Percentiles rank a stretch among this genome's conserved stretches.
phyloP scores from a whole-genome alignment of 2,329 filamentous ascomycete species.

The Dactylellina parvicollis region DNA sequence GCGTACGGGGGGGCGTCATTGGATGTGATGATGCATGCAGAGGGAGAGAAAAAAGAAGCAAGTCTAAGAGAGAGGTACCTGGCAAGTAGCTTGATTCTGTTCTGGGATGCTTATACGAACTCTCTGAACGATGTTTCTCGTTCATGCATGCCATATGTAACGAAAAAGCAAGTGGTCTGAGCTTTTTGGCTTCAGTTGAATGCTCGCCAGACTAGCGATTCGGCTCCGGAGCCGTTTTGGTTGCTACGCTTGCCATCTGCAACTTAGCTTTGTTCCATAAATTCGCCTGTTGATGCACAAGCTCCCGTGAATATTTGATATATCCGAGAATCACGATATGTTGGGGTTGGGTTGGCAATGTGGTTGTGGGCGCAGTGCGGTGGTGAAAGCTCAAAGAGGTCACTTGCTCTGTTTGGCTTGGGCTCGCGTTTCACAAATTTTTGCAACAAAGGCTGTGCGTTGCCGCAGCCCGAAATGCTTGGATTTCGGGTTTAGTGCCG shows the following conservation, averaged over 20 bases:
- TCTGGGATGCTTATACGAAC: slow-evolving; percentile 13
- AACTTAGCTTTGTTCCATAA: slow-evolving; percentile 5
- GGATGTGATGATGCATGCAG: slow-evolving; percentile 3
- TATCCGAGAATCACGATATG: slow-evolving; percentile 6
- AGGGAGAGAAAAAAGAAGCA: slow-evolving; percentile 14
- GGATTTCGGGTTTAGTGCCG: not conserved
- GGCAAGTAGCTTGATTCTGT: not conserved
- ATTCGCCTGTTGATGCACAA: slow-evolving; percentile 14
- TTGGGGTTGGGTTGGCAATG: not conserved
- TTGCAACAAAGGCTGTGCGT: slow-evolving; percentile 37
- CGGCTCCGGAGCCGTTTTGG: slow-evolving; percentile 2
- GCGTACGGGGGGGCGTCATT: slow-evolving; percentile 1
- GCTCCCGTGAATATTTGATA: slow-evolving; percentile 12
- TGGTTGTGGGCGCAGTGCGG: not conserved
- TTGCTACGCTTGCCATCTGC: slow-evolving; percentile 3
- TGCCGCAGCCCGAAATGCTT: slow-evolving; percentile 16
- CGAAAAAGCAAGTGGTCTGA: slow-evolving; percentile 23
- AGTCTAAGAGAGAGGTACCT: slow-evolving; percentile 6
- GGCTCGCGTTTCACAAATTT: slow-evolving; percentile 19
- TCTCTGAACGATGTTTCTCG: not conserved
- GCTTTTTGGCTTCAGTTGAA: not conserved
- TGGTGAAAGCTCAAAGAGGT: slow-evolving; percentile 10
- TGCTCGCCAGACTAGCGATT: not conserved
- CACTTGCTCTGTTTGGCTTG: slow-evolving; percentile 9
- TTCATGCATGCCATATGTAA: not conserved